Evolutionary conservation across 495 filamentous ascomycete species (phyloP).

Genomic region (Cercophora scortea): DNA sequence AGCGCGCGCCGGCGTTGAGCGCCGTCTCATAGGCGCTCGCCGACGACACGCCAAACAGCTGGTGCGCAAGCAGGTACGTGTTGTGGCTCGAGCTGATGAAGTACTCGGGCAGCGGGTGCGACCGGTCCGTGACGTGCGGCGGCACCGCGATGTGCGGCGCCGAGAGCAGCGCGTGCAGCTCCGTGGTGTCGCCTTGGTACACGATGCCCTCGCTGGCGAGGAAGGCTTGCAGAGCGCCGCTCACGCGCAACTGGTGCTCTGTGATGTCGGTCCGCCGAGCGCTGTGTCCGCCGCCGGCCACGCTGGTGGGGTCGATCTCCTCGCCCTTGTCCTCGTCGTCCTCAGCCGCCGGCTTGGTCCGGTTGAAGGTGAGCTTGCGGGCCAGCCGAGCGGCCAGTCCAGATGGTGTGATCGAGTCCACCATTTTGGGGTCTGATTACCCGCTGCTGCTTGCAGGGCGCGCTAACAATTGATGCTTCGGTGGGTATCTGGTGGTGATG

Average conservation of each 20-base stretch:
- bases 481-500: no score
- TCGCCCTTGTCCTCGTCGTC: slow-evolving; percentile 46
- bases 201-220: slow-evolving; percentile 32
- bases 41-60: slow-evolving; percentile 41
- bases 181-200: slow-evolving; percentile 23
- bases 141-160: slow-evolving; percentile 40
- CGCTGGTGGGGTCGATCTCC: slow-evolving; percentile 31
- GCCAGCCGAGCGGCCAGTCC: no score
- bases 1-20: slow-evolving; percentile 40
- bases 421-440: no score
- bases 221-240: slow-evolving; percentile 37
- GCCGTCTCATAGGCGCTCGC: slow-evolving; percentile 41
- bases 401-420: no score
- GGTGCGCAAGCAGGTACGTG: slow-evolving; percentile 49
- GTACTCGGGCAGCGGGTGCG: slow-evolving; percentile 44
- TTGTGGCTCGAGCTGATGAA: slow-evolving; percentile 77
- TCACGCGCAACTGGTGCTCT: slow-evolving; percentile 37
- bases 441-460: no score
- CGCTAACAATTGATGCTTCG: no score
- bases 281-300: slow-evolving; percentile 43
- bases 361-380: no score
- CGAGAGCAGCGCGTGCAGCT: slow-evolving; percentile 26
- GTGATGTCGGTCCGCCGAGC: slow-evolving; percentile 27
- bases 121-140: slow-evolving; percentile 28
- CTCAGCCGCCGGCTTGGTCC: neutral